Conservation (phyloP, 176 grass and related monocot genomes). For the Dactylis glomerata region DNA sequence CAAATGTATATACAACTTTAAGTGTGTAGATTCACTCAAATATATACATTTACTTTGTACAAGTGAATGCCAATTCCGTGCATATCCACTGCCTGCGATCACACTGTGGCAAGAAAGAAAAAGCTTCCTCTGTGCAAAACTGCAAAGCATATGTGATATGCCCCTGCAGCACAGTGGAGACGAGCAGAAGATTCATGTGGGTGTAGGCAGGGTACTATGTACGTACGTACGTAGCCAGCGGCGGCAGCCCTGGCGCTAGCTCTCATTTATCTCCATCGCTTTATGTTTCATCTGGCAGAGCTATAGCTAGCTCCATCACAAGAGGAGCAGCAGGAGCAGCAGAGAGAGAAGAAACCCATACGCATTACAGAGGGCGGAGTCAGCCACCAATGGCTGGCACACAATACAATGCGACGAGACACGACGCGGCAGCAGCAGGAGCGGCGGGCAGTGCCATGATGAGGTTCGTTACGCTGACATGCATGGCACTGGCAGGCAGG, state of each 20-base stretch:
- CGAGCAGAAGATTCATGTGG: conserved; percentile 65
- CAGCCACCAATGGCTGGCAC: conserved; percentile 32
- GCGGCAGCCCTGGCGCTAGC: background rate
- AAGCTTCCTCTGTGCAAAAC: background rate
- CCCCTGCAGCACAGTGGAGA: background rate
- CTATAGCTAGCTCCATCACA: background rate
- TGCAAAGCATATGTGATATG: conserved; percentile 4
- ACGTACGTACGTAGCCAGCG: background rate
- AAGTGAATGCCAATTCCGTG: background rate
- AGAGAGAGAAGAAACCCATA: conserved; percentile 13
- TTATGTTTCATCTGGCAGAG: conserved; percentile 19
- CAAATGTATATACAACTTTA: too few species aligned
- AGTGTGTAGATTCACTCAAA: too few species aligned
- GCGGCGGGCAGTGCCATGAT: conserved; percentile 29
- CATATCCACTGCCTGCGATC: background rate
- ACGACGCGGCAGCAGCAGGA: background rate
- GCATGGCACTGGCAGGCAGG: background rate
- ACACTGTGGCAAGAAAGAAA: background rate
- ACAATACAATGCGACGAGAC: conserved; percentile 24
- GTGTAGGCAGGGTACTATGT: background rate
- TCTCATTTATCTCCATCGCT: conserved; percentile 15
- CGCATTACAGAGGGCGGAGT: background rate
- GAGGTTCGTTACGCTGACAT: conserved; percentile 47
- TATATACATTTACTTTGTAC: background rate
- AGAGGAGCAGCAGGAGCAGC: background rate